Conservation (phyloP, 2,329 filamentous ascomycete species). For the Alternaria ethzedia region DNA sequence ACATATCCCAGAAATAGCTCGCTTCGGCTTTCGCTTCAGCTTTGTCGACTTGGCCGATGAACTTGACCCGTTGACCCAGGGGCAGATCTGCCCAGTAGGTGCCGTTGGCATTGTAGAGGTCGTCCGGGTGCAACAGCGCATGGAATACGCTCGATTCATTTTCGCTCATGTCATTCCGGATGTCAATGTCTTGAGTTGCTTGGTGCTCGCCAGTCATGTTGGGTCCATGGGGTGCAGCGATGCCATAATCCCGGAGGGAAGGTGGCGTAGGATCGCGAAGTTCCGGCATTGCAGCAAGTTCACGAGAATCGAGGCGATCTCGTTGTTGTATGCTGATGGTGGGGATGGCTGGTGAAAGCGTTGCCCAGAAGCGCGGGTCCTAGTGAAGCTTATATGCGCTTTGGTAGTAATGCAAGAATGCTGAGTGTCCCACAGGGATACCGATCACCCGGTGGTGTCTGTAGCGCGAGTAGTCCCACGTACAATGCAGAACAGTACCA, state of each 20-base stretch:
- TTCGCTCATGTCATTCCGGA: constrained; percentile 58
- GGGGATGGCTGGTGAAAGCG: not conserved
- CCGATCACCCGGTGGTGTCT: not conserved
- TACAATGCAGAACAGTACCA: constrained; percentile 19
- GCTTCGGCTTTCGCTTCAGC: constrained; percentile 74
- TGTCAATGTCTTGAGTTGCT: constrained; percentile 49
- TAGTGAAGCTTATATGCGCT: constrained; percentile 19
- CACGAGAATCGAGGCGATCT: not conserved
- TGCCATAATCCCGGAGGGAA: constrained; percentile 55
- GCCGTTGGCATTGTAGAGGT: constrained; percentile 82
- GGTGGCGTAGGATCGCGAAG: constrained; percentile 26
- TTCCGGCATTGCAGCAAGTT: constrained; percentile 25
- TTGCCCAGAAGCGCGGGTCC: constrained; percentile 2
- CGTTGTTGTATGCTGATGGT: not conserved
- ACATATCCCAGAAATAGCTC: constrained; percentile 72
- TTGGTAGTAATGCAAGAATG: not conserved
- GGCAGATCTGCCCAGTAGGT: constrained; percentile 93
- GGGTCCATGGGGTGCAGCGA: constrained; percentile 57
- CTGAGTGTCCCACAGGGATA: not conserved
- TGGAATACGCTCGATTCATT: constrained; percentile 72
- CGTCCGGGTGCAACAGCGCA: constrained; percentile 83
- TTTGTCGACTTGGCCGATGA: constrained; percentile 76
- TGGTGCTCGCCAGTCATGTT: constrained; percentile 54
- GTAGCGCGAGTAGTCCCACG: constrained; percentile 11
- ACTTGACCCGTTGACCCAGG: constrained; percentile 70